Conservation (phyloP, 495 filamentous ascomycete genomes). For the Xylaria venustula region DNA sequence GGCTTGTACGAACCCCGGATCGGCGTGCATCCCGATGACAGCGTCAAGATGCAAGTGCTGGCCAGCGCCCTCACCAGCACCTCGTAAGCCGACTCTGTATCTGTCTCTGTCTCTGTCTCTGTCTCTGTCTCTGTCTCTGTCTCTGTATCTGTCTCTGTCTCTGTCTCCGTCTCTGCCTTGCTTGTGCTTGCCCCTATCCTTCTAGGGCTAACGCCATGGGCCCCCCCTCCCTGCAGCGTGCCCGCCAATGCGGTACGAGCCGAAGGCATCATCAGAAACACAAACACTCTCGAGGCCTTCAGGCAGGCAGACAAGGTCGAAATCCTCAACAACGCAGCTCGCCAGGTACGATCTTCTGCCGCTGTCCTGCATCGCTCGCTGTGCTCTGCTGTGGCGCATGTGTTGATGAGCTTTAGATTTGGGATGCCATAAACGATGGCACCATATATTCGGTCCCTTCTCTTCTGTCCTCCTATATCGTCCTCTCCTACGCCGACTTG, state of each 20-base stretch:
- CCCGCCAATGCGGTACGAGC: conserved; percentile 72
- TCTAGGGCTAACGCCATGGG: conserved; percentile 15
- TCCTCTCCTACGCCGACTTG: conserved; percentile 92
- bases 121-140: background rate
- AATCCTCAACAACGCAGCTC: conserved; percentile 70
- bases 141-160: background rate
- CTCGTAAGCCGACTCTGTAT: conserved; percentile 59
- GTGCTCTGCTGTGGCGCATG: background rate
- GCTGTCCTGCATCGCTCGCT: background rate
- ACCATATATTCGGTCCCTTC: conserved; percentile 94
- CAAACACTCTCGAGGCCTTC: conserved; percentile 95
- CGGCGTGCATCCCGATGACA: conserved; percentile 64
- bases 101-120: background rate
- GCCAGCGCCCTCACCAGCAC: conserved; percentile 79
- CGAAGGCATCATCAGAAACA: conserved; percentile 92
- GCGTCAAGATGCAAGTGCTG: conserved; percentile 82
- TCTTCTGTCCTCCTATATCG: conserved; percentile 78
- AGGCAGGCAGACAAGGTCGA: conserved; percentile 67
- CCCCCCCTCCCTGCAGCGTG: conserved; percentile 50
- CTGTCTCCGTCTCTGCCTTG: background rate
- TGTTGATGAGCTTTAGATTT: conserved; percentile 61
- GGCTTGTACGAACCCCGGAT: conserved; percentile 85
- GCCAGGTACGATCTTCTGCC: conserved; percentile 57
- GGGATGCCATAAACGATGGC: conserved; percentile 95
- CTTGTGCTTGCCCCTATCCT: background rate